These are phyloP conservation scores for Hypoxylon rickii DNA, from an alignment of 495 filamentous ascomycete species.

Conservation along the genomic window DNA sequence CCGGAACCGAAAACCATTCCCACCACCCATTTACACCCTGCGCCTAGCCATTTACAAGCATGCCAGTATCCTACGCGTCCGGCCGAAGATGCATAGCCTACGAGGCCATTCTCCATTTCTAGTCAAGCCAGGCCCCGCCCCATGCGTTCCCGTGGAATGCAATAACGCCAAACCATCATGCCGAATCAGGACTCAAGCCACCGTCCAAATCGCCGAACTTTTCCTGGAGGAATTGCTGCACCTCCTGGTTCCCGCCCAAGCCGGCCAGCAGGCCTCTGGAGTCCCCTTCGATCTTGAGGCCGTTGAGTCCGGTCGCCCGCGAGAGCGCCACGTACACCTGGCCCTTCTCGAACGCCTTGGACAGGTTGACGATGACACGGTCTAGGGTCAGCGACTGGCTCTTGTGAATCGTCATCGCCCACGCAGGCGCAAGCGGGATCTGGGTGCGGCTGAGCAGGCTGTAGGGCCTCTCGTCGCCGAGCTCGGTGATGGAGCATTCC, in stretches of 20 bases:
- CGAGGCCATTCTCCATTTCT: not conserved
- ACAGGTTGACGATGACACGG: conserved; percentile 85
- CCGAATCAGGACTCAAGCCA: conserved; percentile 4
- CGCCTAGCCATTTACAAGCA: too few species aligned
- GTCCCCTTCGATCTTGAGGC: conserved; percentile 56
- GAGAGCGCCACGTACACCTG: conserved; percentile 81
- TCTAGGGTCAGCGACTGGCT: conserved; percentile 93
- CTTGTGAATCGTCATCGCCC: conserved; percentile 95
- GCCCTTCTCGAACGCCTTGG: conserved; percentile 85
- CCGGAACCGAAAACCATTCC: too few species aligned
- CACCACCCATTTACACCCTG: too few species aligned
- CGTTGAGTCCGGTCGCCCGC: conserved; percentile 78
- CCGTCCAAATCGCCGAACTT: conserved; percentile 29
- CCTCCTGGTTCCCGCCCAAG: conserved; percentile 36
- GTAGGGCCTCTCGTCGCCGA: conserved; percentile 52
- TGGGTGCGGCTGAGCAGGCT: conserved; percentile 77
- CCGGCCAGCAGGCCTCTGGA: conserved; percentile 28
- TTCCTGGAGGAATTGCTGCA: conserved; percentile 32
- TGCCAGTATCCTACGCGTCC: too few species aligned
- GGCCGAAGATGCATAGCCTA: too few species aligned
- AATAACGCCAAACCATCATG: not conserved
- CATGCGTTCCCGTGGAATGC: too few species aligned
- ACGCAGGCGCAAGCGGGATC: conserved; percentile 84
- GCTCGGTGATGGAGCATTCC: conserved; percentile 51
- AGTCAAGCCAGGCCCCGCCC: not conserved